Evolutionary conservation across 768 basidiomycete species (phyloP).

Genomic region (Aureoboletus auriporus): DNA sequence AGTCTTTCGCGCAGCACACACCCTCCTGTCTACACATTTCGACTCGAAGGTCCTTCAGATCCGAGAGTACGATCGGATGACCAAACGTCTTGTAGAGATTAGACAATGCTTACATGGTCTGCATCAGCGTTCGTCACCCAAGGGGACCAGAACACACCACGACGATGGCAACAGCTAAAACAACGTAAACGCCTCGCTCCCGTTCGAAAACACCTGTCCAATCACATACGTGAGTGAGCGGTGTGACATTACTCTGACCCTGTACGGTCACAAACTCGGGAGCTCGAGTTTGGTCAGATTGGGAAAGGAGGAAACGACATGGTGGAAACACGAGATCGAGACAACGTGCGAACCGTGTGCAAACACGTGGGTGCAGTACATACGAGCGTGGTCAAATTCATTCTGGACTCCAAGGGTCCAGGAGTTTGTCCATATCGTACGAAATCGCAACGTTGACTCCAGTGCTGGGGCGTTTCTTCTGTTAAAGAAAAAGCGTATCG

Average conservation of each 20-base stretch:
- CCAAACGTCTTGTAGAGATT: constrained; percentile 1
- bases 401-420: constrained; percentile 11
- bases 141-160: constrained; percentile 13
- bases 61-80: constrained; percentile 9
- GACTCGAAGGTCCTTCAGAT: constrained; percentile 11
- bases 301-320: constrained; percentile 18
- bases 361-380: constrained; percentile 13
- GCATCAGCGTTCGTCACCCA: constrained; percentile 6
- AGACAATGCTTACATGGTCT: constrained; percentile 14
- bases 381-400: constrained; percentile 21
- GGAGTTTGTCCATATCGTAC: constrained; percentile 1
- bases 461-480: constrained; percentile 11
- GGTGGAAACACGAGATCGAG: constrained; percentile 15
- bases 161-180: constrained; percentile 16
- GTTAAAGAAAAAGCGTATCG: constrained; percentile 17
- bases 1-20: constrained; percentile 1
- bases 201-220: constrained; percentile 8
- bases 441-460: constrained; percentile 16
- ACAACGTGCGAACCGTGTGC: constrained; percentile 10
- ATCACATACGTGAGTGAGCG: constrained; percentile 9
- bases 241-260: not conserved
- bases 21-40: constrained; percentile 7
- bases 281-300: constrained; percentile 18
- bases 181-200: constrained; percentile 12
- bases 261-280: constrained; percentile 4